Evolutionary conservation across 140 eudicot species (phyloP), one percentile per base, ranked within the genome.

Genomic region (Flaveria floridana): DNA sequence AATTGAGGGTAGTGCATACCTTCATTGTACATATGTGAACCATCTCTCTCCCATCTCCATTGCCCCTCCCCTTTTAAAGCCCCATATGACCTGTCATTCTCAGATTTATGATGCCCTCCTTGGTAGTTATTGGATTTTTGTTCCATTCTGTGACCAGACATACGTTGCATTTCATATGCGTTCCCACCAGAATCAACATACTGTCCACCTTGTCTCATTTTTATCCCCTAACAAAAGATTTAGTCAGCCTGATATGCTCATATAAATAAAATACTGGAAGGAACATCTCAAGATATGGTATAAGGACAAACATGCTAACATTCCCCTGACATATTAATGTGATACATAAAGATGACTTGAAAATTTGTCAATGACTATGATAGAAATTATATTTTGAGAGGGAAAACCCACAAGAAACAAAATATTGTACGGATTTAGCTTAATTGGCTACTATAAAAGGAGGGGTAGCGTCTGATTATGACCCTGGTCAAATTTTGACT

Each of bases 21-120:
- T 86, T 90, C 87, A 65, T 77, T 78, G 68, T 71, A 83, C 77
- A 83, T 78, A 23, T 85, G 89, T 39, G 97, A 88, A 77, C 84
- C 95, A 79, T 90, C 95, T 77, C 88, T 84, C 70, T 90, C 97
- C 95, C 91, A 86, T 75, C 86, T 82, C 96, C 91, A 84, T 72
- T 84, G 89, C 14, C 72, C 85, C 71, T 86, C 89, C 6, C 75
- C 85, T 77, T 81, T 86, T 59, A 77, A 42, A 64, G 80, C 56
- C 65, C 83, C 83, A 71, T 83, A 83, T 6, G 83, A 75, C 73
- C 65, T 83, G 50, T 80, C 87, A 62, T 83, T 79, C 67, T 83
- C 87, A 13, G 84, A 64, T 48, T 46, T 76, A 26, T 55, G 14
- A 26, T 81, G 74, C 42, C 85, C 66, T 39, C 87, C 85, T 72